Percentiles rank a stretch among this genome's conserved stretches.
Conservation (phyloP, 2,329 filamentous ascomycete species). For the Monilinia polystroma region DNA sequence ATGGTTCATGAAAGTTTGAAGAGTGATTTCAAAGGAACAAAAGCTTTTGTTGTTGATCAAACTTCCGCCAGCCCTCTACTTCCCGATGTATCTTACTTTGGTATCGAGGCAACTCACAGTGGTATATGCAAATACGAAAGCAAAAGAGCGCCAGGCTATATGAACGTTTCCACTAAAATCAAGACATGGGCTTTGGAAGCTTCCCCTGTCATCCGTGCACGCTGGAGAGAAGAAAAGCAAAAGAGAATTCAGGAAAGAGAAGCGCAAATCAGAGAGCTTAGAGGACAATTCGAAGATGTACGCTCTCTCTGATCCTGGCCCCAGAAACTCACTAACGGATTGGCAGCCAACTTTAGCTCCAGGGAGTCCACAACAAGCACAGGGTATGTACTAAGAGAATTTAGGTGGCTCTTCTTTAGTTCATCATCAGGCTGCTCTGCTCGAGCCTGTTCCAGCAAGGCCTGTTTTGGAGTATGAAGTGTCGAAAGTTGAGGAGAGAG, state of each 20-base stretch:
- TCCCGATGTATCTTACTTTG: conserved; percentile 68
- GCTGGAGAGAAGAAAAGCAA: conserved; percentile 34
- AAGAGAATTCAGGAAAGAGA: conserved; percentile 32
- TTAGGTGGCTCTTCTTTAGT: neutral
- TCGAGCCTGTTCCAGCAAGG: conserved; percentile 27
- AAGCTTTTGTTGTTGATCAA: conserved; percentile 65
- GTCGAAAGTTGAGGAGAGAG: conserved; percentile 36
- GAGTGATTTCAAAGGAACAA: conserved; percentile 65
- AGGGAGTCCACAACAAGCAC: conserved; percentile 25
- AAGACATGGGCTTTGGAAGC: conserved; percentile 36
- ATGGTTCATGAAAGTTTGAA: conserved; percentile 76
- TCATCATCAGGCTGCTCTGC: conserved; percentile 23
- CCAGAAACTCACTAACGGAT: conserved; percentile 9
- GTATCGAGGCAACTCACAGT: conserved; percentile 71
- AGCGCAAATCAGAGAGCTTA: conserved; percentile 34
- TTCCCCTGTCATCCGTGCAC: conserved; percentile 28
- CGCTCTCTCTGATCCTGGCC: conserved; percentile 10
- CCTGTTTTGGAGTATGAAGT: conserved; percentile 32
- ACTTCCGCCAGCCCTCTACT: conserved; percentile 67
- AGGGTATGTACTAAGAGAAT: conserved; percentile 29
- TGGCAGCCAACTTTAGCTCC: conserved; percentile 22
- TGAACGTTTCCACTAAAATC: conserved; percentile 38
- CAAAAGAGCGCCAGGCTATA: conserved; percentile 61
- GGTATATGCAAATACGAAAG: conserved; percentile 71
- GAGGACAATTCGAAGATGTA: conserved; percentile 26